Conservation (phyloP, 2,329 filamentous ascomycete species). For the Venturia nashicola region DNA sequence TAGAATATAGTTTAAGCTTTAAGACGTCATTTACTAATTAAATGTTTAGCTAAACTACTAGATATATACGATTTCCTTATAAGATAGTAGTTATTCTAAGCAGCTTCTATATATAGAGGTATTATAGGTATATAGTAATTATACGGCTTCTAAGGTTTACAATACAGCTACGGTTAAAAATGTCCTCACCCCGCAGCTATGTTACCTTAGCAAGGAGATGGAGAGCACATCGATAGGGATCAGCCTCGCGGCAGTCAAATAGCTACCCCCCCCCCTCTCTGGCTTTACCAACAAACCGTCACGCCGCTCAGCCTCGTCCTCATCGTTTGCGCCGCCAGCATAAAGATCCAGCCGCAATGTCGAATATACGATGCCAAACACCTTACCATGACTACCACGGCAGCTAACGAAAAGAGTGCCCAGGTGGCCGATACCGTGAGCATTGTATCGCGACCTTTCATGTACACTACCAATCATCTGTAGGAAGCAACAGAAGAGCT, state of each 20-base stretch:
- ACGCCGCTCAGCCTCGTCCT: background rate
- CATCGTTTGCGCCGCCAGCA: background rate
- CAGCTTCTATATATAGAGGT: no score
- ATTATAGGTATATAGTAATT: no score
- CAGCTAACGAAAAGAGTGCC: background rate
- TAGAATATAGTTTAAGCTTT: no score
- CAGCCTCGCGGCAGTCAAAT: background rate
- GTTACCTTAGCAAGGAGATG: background rate
- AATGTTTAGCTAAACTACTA: no score
- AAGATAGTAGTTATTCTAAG: no score
- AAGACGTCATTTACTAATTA: no score
- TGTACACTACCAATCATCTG: background rate
- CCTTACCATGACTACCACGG: background rate
- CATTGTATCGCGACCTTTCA: background rate
- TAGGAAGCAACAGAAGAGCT: background rate
- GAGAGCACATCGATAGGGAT: background rate
- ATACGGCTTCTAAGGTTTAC: no score
- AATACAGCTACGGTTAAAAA: no score
- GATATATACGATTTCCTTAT: no score
- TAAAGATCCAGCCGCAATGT: background rate
- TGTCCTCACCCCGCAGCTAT: no score
- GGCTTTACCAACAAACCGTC: background rate
- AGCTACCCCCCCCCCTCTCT: background rate
- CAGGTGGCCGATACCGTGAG: background rate
- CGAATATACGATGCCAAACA: background rate